Percentiles rank a stretch among this genome's conserved stretches.
Conservation (phyloP, 2,329 filamentous ascomycete genomes). For the Xylaria hypoxylon region DNA sequence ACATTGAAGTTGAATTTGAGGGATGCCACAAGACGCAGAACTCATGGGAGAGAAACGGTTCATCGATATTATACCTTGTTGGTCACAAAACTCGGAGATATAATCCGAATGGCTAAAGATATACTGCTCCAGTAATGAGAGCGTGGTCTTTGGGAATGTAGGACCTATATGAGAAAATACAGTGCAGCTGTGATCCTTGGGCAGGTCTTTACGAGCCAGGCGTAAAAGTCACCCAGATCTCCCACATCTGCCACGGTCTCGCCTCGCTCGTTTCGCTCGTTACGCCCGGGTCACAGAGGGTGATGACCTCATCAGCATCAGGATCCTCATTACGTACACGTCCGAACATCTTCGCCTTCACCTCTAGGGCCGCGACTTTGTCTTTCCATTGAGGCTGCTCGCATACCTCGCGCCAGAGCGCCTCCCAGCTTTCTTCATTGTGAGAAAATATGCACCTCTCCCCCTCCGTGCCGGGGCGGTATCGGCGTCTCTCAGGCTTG, state of each 20-base stretch:
- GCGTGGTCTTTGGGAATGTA: too few species aligned
- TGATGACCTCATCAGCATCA: slow-evolving; percentile 25
- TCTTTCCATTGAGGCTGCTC: slow-evolving; percentile 40
- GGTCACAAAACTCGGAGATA: too few species aligned
- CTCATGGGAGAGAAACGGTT: too few species aligned
- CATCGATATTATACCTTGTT: too few species aligned
- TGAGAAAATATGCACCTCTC: slow-evolving; percentile 40
- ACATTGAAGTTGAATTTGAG: too few species aligned
- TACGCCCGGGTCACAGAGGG: slow-evolving; percentile 25
- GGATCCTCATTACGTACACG: slow-evolving; percentile 32
- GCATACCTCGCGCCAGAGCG: slow-evolving; percentile 44
- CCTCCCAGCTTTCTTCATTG: slow-evolving; percentile 42
- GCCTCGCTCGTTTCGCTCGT: slow-evolving; percentile 4
- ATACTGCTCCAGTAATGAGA: too few species aligned
- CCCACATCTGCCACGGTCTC: slow-evolving; percentile 43
- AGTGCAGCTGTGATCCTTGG: not conserved
- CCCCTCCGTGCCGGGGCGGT: slow-evolving; percentile 20
- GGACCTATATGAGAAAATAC: not conserved
- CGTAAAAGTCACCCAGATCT: slow-evolving; percentile 46
- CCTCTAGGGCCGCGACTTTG: slow-evolving; percentile 39
- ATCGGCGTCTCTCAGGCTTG: slow-evolving; percentile 17
- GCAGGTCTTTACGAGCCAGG: not conserved
- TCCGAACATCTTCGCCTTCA: slow-evolving; percentile 42
- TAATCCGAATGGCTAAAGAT: too few species aligned
- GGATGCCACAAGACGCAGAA: too few species aligned